Conservation (phyloP, 208 protist species). For the Endotrypanum monterogeii region DNA sequence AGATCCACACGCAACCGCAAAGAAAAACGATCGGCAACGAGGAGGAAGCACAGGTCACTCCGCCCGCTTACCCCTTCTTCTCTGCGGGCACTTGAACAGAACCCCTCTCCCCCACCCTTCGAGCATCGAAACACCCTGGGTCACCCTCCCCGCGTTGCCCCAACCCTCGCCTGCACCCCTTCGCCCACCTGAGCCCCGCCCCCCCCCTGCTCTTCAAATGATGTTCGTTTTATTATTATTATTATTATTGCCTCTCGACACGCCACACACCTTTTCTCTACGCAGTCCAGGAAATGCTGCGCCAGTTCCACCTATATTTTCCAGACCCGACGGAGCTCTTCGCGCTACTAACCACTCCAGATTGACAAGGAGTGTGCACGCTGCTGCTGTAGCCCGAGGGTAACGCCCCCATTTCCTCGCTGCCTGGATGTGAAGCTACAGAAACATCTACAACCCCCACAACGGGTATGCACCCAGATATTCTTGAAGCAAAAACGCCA, state of each 20-base stretch:
- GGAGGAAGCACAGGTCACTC: no score
- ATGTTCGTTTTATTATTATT: background rate
- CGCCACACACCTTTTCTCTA: background rate
- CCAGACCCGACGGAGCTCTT: slow-evolving; percentile 31
- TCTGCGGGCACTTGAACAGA: no score
- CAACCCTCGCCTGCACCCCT: no score
- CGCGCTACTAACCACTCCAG: slow-evolving; percentile 15
- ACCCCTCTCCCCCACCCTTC: background rate
- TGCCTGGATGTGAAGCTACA: background rate
- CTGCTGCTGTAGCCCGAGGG: slow-evolving; percentile 9
- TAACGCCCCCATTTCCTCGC: background rate
- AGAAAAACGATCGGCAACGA: background rate
- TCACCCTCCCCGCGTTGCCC: background rate
- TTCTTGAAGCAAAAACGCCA: background rate
- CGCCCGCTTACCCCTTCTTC: no score
- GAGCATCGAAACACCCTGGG: background rate
- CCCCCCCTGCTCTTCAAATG: background rate
- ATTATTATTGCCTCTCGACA: no score
- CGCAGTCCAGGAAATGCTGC: slow-evolving; percentile 18
- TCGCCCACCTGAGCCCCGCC: no score
- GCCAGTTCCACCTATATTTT: slow-evolving; percentile 54
- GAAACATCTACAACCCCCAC: background rate
- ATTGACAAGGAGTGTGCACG: slow-evolving; percentile 16
- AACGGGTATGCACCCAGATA: background rate
- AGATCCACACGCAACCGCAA: background rate